phyloP scores from a whole-genome alignment of 2,329 filamentous ascomycete species.

The Sporothrix humicola region DNA sequence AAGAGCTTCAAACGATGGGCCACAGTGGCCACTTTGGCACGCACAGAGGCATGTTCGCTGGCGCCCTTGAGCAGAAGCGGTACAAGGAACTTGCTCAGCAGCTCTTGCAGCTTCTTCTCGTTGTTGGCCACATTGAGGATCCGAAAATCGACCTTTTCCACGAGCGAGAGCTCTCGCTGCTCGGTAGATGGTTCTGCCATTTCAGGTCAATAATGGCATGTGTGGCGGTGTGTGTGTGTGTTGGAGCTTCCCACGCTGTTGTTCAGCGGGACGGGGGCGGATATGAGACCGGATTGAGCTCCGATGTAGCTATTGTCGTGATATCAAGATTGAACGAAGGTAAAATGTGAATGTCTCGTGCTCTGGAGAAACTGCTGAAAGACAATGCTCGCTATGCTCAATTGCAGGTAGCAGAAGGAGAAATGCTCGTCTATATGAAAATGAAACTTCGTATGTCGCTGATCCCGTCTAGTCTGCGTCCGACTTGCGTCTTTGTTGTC shows the following conservation, averaged over 20 bases:
- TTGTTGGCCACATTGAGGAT: conserved; percentile 80
- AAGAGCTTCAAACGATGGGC: conserved; percentile 61
- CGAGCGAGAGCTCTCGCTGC: conserved; percentile 77
- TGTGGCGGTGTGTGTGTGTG: background rate
- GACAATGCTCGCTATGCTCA: conserved; percentile 16
- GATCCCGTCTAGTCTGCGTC: background rate
- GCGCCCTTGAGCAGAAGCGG: conserved; percentile 85
- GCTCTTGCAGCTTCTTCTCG: conserved; percentile 78
- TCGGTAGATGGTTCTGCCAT: conserved; percentile 47
- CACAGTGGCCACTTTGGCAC: conserved; percentile 70
- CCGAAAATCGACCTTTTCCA: conserved; percentile 83
- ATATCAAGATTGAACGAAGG: background rate
- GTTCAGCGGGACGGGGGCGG: background rate
- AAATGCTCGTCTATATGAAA: background rate
- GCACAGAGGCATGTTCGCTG: conserved; percentile 79
- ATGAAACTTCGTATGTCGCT: background rate
- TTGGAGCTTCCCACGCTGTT: too few relatives aligned
- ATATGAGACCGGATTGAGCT: background rate
- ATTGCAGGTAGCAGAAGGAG: background rate
- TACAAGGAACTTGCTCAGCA: conserved; percentile 79
- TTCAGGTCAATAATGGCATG: background rate
- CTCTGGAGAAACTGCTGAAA: background rate
- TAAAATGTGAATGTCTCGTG: background rate
- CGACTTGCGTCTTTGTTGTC: conserved; percentile 24
- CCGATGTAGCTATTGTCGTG: background rate